Percentiles rank a stretch among this genome's conserved stretches.
phyloP scores from a whole-genome alignment of 1,139 yeast species.

The Geotrichum restrictum region DNA sequence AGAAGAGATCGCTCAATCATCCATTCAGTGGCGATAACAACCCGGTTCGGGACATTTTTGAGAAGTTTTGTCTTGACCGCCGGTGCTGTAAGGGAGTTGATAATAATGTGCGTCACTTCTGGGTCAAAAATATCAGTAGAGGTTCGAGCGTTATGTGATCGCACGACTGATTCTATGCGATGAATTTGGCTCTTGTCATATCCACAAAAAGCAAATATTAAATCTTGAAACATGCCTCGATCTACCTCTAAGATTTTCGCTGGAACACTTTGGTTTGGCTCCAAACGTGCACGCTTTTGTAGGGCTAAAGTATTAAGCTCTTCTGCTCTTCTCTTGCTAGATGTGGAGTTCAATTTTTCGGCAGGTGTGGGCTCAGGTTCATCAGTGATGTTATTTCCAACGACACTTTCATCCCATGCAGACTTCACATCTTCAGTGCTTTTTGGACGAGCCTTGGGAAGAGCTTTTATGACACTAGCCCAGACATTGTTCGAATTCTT shows the following conservation, averaged over 20 bases:
- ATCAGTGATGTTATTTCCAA: neutral
- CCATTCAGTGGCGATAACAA: constrained; percentile 60
- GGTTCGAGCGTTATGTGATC: constrained; percentile 37
- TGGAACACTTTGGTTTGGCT: neutral
- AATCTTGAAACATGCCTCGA: constrained; percentile 27
- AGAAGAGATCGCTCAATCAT: constrained; percentile 73
- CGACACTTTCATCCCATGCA: constrained; percentile 10
- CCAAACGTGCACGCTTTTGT: neutral
- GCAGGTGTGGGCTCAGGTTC: neutral
- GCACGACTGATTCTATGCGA: constrained; percentile 38
- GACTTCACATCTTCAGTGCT: neutral
- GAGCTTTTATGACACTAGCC: constrained; percentile 27
- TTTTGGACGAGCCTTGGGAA: constrained; percentile 11
- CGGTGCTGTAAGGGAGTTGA: constrained; percentile 32
- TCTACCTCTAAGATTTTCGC: constrained; percentile 4
- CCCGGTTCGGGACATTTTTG: constrained; percentile 14
- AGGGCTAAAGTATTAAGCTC: neutral
- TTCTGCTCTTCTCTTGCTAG: neutral
- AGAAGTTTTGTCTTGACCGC: constrained; percentile 15
- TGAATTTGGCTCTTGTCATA: constrained; percentile 27
- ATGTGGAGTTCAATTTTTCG: too few species aligned
- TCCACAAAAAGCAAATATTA: constrained; percentile 28
- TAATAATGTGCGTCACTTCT: constrained; percentile 26
- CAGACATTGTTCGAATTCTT: constrained; percentile 26
- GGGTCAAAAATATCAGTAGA: constrained; percentile 5